phyloP scores from a whole-genome alignment of 164 flowering plant species.

The Aristolochia fimbriata region DNA sequence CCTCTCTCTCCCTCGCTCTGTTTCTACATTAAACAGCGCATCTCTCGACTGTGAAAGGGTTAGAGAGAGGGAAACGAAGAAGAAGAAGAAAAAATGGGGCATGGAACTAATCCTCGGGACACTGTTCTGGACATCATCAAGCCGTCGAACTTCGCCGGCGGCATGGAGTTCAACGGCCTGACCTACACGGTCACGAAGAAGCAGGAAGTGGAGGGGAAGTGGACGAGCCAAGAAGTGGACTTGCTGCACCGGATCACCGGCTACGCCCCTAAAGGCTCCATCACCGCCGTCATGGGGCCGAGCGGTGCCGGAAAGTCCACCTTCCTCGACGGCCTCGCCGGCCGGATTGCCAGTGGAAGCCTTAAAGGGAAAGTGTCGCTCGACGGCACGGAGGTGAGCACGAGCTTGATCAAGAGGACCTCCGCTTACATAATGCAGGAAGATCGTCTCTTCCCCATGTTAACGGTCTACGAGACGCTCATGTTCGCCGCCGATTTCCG shows the following conservation, averaged over 20 bases:
- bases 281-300: slow-evolving; percentile 73
- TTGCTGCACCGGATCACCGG: slow-evolving; percentile 54
- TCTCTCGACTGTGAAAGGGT: background rate
- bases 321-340: slow-evolving; percentile 58
- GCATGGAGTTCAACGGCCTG: slow-evolving; percentile 39
- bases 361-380: slow-evolving; percentile 46
- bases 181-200: slow-evolving; percentile 53
- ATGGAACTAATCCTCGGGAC: slow-evolving; percentile 18
- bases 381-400: slow-evolving; percentile 38
- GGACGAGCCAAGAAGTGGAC: slow-evolving; percentile 44
- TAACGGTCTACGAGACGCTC: slow-evolving; percentile 64
- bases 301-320: slow-evolving; percentile 81
- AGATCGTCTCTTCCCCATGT: slow-evolving; percentile 62
- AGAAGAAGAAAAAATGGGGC: slow-evolving; percentile 7
- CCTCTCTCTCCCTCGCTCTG: too few species aligned
- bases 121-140: slow-evolving; percentile 38
- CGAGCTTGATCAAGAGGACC: slow-evolving; percentile 53
- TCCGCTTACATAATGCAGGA: slow-evolving; percentile 83
- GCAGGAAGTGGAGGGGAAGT: slow-evolving; percentile 32
- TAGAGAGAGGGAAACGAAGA: too few species aligned
- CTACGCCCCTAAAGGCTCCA: slow-evolving; percentile 54
- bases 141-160: slow-evolving; percentile 38
- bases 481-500: slow-evolving; percentile 74
- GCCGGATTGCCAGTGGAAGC: slow-evolving; percentile 67
- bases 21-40: too few species aligned